Base-by-base conservation (phyloP, 2,329 filamentous ascomycete species). In the Trichoderma semiorbis region DNA sequence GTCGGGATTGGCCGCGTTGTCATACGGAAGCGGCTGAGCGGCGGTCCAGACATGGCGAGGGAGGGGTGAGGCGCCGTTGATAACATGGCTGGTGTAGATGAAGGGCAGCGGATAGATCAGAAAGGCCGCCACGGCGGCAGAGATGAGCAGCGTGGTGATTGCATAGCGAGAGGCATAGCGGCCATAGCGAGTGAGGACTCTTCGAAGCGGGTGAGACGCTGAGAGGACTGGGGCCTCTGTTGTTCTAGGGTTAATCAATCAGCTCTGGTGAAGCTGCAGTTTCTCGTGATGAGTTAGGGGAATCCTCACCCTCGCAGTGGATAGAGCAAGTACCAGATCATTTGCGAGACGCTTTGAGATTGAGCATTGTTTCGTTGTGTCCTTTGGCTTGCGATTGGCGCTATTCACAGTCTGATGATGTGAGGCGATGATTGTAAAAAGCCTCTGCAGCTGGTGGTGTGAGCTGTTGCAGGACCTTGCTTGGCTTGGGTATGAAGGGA, bases 1-100 rank as follows among this genome's bases (percentile, higher is more conserved):
- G 79, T 95, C 92, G 5, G 91, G 87, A 68, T 84, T 82, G 58
- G 84, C 83, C 30, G 82, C 78, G 5, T 81, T 80, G 69, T 84
- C 83, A 62, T 87, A 87, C 43, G 87, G 82, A 69, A 92, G 83
- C 32, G 90, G 88, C 72, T 89, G 88, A 7, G 91, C 91, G 47
- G 91, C 91, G 30, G 92, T 94, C 93, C 93, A 95, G 75, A 93
- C 92, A 87, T 95, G 91, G 77, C 91, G 90, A 34, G 93, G 92
- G 8, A 94, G 84, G 73, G 90, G 92, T 67, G 91, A 91, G 28
- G 90, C 88, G 75, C 91, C 90, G 77, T 90, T 91, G 76, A 89
- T 89, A 75, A 92, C 91, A 79, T 92, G 90, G 77, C 88, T 90
- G 1, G 90, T 90, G 80, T 92, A 92, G 65, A 95, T 87, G 78